Evolutionary conservation across 2,329 filamentous ascomycete genomes (phyloP).

Genomic region (Parasarocladium wereldwijsianum): DNA sequence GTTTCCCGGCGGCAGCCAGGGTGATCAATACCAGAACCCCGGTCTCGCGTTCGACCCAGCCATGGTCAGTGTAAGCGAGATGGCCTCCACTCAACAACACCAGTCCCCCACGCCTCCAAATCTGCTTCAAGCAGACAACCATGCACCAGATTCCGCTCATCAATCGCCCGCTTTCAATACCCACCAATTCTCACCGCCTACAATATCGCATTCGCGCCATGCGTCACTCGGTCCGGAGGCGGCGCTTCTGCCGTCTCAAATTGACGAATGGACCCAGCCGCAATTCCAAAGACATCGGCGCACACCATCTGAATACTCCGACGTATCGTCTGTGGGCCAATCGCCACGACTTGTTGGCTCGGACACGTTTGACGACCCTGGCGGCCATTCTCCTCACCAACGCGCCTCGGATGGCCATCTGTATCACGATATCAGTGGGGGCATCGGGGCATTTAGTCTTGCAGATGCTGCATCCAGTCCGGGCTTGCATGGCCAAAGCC

Average conservation of each 20-base stretch:
- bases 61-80: slow-evolving; percentile 34
- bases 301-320: slow-evolving; percentile 80
- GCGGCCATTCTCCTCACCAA: slow-evolving; percentile 68
- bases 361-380: slow-evolving; percentile 63
- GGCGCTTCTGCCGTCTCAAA: slow-evolving; percentile 37
- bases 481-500: slow-evolving; percentile 58
- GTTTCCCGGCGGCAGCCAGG: slow-evolving; percentile 40
- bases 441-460: slow-evolving; percentile 67
- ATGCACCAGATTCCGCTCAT: slow-evolving; percentile 31
- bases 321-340: slow-evolving; percentile 71
- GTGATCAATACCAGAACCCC: slow-evolving; percentile 45
- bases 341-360: slow-evolving; percentile 70
- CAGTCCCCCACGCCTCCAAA: slow-evolving; percentile 43
- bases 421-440: slow-evolving; percentile 65
- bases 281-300: slow-evolving; percentile 73
- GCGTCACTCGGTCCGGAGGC: slow-evolving; percentile 42
- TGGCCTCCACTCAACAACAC: slow-evolving; percentile 39
- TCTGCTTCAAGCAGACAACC: slow-evolving; percentile 33
- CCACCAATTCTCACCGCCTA: slow-evolving; percentile 37
- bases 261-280: slow-evolving; percentile 36
- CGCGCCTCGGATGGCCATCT: slow-evolving; percentile 55
- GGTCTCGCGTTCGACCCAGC: slow-evolving; percentile 41
- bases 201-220: slow-evolving; percentile 37
- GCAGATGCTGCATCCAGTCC: slow-evolving; percentile 58
- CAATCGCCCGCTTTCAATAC: slow-evolving; percentile 44